phyloP scores from a whole-genome alignment of 2,329 filamentous ascomycete species.

The Graphiopsis chlorocephala region DNA sequence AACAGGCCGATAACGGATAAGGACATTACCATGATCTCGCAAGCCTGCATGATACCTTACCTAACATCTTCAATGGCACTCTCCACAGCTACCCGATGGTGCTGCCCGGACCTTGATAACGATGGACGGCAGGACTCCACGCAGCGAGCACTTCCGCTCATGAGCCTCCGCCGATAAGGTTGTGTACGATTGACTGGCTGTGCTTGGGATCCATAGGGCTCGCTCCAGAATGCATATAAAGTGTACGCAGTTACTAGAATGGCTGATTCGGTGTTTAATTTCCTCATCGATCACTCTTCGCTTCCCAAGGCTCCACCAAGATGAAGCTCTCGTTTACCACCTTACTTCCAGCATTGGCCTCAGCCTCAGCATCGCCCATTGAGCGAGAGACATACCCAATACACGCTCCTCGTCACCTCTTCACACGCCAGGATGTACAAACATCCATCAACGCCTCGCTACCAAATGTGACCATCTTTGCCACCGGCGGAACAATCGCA shows the following conservation, averaged over 20 bases:
- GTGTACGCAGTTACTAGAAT: too few relatives aligned
- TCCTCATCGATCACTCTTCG: background rate
- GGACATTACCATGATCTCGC: background rate
- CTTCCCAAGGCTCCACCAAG: background rate
- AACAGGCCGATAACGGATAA: conserved; percentile 1
- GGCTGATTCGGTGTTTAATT: too few relatives aligned
- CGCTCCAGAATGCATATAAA: background rate
- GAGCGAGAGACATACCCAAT: background rate
- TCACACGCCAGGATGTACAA: conserved; percentile 15
- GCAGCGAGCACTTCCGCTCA: background rate
- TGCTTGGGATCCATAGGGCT: background rate
- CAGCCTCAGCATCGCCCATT: conserved; percentile 1
- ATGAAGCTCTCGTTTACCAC: background rate
- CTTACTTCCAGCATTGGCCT: background rate
- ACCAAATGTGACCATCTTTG: conserved; percentile 57
- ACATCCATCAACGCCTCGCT: conserved; percentile 43
- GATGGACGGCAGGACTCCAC: background rate
- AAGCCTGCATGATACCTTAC: background rate
- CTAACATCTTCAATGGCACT: background rate
- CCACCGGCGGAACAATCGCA: conserved; percentile 60
- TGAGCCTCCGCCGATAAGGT: background rate
- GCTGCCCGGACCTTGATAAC: background rate
- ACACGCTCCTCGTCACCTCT: background rate
- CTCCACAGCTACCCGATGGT: background rate
- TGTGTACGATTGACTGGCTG: too few relatives aligned